These are phyloP conservation scores for Xylaria curta DNA, from an alignment of 495 filamentous ascomycete genomes.

Conservation along the genomic window DNA sequence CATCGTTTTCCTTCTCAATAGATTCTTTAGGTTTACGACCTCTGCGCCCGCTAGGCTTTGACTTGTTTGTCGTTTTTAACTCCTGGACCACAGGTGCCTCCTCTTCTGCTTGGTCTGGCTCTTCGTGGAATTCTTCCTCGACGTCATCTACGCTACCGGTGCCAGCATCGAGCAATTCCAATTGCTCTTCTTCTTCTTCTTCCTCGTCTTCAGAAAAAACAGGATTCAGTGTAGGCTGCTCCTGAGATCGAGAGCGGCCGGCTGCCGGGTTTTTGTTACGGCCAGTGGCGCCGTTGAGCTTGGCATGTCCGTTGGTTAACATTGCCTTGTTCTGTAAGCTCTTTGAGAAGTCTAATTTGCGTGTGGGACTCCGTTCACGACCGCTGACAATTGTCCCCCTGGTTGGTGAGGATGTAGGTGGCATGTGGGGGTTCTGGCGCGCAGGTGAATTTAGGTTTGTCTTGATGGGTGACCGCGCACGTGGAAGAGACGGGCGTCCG, in stretches of 20 bases:
- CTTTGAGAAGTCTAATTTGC: conserved; percentile 51
- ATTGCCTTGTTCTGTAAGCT: conserved; percentile 24
- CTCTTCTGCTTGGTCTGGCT: conserved; percentile 39
- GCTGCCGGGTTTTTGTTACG: conserved; percentile 27
- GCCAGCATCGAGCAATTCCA: conserved; percentile 44
- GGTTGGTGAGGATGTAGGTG: conserved; percentile 50
- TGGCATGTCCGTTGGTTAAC: conserved; percentile 31
- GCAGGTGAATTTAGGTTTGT: conserved; percentile 63
- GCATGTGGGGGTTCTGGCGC: conserved; percentile 53
- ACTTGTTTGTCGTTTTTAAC: conserved; percentile 26
- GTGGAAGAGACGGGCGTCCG: conserved; percentile 47
- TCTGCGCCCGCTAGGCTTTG: conserved; percentile 36
- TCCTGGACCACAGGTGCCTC: conserved; percentile 22
- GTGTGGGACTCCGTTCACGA: conserved; percentile 36
- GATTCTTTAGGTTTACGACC: conserved; percentile 40
- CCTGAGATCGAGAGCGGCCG: conserved; percentile 28
- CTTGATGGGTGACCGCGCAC: conserved; percentile 60
- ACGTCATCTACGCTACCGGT: conserved; percentile 37
- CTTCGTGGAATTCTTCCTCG: conserved; percentile 27
- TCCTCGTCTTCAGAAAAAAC: conserved; percentile 33
- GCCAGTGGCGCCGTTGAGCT: conserved; percentile 34
- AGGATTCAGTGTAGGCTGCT: conserved; percentile 29
- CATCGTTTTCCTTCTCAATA: conserved; percentile 28
- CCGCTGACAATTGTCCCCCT: conserved; percentile 39
- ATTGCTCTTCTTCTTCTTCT: conserved; percentile 35